These are phyloP conservation scores for Penicillium pancosmium DNA, from an alignment of 495 filamentous ascomycete genomes.

Conservation along the genomic window DNA sequence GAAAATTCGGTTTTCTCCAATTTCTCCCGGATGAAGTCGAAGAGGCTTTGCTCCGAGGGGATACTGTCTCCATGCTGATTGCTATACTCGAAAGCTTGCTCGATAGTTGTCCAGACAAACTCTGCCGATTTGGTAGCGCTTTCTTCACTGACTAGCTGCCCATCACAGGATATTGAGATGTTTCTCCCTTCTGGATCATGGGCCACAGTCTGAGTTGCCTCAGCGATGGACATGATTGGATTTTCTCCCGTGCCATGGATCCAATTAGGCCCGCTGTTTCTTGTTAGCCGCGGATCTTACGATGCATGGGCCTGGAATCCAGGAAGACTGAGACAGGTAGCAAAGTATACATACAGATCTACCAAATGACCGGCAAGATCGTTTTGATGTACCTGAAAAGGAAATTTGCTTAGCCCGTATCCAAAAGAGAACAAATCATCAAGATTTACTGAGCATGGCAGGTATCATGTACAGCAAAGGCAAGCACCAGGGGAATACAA, in stretches of 20 bases:
- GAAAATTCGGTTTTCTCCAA: conserved; percentile 57
- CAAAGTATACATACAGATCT: conserved; percentile 44
- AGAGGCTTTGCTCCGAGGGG: conserved; percentile 65
- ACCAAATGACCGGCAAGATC: conserved; percentile 43
- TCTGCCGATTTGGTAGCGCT: conserved; percentile 58
- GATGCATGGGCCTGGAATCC: neutral
- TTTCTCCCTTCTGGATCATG: conserved; percentile 58
- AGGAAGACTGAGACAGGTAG: conserved; percentile 9
- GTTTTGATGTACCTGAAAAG: conserved; percentile 41
- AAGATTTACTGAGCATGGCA: neutral
- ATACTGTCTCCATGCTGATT: conserved; percentile 67
- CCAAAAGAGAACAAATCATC: neutral
- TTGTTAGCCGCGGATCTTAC: neutral
- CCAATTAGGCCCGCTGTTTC: conserved; percentile 82
- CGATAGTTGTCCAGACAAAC: conserved; percentile 78
- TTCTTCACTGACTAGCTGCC: conserved; percentile 55
- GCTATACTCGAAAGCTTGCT: conserved; percentile 77
- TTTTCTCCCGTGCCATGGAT: conserved; percentile 88
- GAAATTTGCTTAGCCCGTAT: conserved; percentile 2
- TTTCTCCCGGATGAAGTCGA: conserved; percentile 74
- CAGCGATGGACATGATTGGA: conserved; percentile 79
- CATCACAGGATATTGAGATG: conserved; percentile 64
- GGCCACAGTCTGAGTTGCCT: conserved; percentile 62
- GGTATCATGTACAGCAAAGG: neutral
- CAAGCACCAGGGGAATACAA: neutral